These are phyloP conservation scores for Lachancea fermentati DNA, from an alignment of 805 yeast species.

Conservation along the genomic window DNA sequence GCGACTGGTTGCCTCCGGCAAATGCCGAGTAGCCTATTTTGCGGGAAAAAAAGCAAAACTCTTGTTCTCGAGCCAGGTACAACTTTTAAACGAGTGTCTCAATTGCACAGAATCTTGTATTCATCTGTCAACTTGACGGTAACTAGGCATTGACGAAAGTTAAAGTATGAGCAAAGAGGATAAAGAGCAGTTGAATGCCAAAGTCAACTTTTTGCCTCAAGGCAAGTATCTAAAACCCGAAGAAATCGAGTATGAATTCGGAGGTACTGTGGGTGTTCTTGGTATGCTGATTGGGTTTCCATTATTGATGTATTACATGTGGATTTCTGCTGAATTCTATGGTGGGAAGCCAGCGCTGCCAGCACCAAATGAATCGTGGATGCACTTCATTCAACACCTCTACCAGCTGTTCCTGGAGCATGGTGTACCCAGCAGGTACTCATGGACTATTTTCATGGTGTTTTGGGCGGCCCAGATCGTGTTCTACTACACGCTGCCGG, in stretches of 20 bases:
- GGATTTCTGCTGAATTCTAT: conserved; percentile 83
- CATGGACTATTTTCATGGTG: conserved; percentile 66
- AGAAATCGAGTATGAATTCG: conserved; percentile 79
- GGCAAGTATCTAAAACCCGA: conserved; percentile 41
- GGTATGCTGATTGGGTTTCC: conserved; percentile 96
- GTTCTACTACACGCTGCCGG: conserved; percentile 83
- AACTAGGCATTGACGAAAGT: too few species aligned
- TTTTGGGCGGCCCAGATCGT: conserved; percentile 65
- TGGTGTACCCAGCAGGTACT: conserved; percentile 53
- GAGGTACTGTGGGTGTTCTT: conserved; percentile 83
- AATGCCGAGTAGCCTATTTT: too few species aligned
- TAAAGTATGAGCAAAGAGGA: background rate
- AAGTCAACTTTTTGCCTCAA: conserved; percentile 28
- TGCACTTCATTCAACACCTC: conserved; percentile 42
- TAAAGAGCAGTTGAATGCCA: background rate
- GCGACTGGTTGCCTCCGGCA: too few species aligned
- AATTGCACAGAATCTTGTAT: too few species aligned
- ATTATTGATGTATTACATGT: conserved; percentile 90
- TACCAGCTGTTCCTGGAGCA: conserved; percentile 41
- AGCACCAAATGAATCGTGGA: conserved; percentile 49
- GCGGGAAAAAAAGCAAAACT: too few species aligned
- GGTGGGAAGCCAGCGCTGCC: conserved; percentile 72
- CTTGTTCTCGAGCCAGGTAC: background rate
- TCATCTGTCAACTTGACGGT: too few species aligned
- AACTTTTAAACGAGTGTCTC: background rate